These are phyloP conservation scores for Artomyces pyxidatus DNA, from an alignment of 768 basidiomycete species.

Conservation along the genomic window DNA sequence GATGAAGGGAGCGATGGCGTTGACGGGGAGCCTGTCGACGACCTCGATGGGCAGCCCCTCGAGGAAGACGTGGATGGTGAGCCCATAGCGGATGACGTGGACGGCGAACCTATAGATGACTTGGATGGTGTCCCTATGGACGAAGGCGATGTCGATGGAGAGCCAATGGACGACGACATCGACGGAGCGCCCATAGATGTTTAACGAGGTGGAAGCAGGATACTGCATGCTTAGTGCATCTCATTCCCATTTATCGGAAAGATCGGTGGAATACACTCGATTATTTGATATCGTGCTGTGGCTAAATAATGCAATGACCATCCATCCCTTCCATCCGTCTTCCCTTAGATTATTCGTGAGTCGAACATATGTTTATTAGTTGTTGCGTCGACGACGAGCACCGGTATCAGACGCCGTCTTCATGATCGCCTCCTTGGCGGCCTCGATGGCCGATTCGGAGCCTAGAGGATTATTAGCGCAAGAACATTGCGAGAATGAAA, in stretches of 20 bases:
- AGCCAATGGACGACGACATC: conserved; percentile 16
- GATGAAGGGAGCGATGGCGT: conserved; percentile 39
- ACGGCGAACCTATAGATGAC: conserved; percentile 19
- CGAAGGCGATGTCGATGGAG: conserved; percentile 20
- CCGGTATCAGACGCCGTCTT: conserved; percentile 32
- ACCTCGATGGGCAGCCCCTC: conserved; percentile 36
- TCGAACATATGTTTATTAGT: background rate
- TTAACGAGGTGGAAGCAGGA: background rate
- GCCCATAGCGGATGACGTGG: conserved; percentile 32
- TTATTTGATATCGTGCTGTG: background rate
- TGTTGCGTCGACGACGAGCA: conserved; percentile 10
- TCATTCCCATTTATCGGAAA: no score
- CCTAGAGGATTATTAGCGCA: conserved; percentile 36
- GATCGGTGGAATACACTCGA: no score
- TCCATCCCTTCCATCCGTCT: background rate
- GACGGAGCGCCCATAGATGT: conserved; percentile 27
- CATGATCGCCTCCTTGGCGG: conserved; percentile 74
- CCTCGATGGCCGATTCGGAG: conserved; percentile 53
- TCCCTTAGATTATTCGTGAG: conserved; percentile 1
- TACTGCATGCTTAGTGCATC: background rate
- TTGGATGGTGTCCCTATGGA: conserved; percentile 27
- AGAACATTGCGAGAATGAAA: background rate
- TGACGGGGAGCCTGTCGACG: conserved; percentile 45
- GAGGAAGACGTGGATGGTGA: conserved; percentile 34
- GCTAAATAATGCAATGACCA: conserved; percentile 1